Conservation (phyloP, 1,284 basidiomycete genomes). For the Malassezia caprae region DNA sequence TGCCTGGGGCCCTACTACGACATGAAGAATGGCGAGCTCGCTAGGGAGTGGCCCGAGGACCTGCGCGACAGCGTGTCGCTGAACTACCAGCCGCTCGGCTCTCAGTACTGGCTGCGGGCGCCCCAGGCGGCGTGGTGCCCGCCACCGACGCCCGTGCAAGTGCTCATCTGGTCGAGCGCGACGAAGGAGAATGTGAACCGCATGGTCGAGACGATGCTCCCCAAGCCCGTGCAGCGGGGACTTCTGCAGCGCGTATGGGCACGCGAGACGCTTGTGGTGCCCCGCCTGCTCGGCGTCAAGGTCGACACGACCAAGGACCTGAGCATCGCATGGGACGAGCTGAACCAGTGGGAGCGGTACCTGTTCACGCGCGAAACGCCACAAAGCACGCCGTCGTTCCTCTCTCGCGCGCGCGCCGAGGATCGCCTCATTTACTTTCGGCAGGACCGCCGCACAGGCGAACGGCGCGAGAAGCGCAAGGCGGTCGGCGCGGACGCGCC, state of each 20-base stretch:
- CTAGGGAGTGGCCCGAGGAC: not conserved
- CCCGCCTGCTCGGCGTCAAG: slow-evolving; percentile 15
- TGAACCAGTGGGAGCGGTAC: slow-evolving; percentile 37
- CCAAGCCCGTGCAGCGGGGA: slow-evolving; percentile 30
- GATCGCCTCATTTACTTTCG: not conserved
- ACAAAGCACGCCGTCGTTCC: not conserved
- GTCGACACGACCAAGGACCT: slow-evolving; percentile 59
- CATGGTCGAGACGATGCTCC: slow-evolving; percentile 35
- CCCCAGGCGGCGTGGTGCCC: not conserved
- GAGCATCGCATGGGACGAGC: slow-evolving; percentile 59
- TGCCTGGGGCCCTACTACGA: slow-evolving; percentile 25
- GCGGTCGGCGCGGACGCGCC: not conserved
- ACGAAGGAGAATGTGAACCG: slow-evolving; percentile 66
- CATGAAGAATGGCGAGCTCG: not conserved
- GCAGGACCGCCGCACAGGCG: not conserved
- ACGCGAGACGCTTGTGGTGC: slow-evolving; percentile 59
- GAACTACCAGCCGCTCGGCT: slow-evolving; percentile 19
- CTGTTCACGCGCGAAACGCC: not conserved
- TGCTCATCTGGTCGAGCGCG: slow-evolving; percentile 78
- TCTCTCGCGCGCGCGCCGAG: slow-evolving; percentile 1
- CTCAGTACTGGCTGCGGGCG: slow-evolving; percentile 24
- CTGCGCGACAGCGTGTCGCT: not conserved
- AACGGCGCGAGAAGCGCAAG: not conserved
- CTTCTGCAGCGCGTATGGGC: slow-evolving; percentile 59
- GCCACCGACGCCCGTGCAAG: slow-evolving; percentile 26